Base-by-base conservation (phyloP, 306 rosid species). In the Trichosanthes truncata region DNA sequence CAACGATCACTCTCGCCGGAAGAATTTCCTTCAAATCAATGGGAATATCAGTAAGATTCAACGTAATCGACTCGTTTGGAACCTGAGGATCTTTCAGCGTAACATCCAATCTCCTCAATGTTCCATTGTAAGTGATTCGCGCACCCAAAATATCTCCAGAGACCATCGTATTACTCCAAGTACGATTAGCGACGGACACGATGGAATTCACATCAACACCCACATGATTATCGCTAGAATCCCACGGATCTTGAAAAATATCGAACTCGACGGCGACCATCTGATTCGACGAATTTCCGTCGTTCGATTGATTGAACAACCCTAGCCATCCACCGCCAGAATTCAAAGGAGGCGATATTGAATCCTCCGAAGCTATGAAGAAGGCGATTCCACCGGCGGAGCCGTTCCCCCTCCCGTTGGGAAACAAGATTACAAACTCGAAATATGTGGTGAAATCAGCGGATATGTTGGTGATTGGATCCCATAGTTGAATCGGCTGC, bases 261-360 rank as follows among this genome's bases (percentile, higher is more conserved):
- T 76, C 79, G 20, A 76, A 76, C 48, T 76, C 79, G 3, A 76
- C 67, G 11, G 79, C 79, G 4, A 76, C 79, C 0, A 76, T 55
- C 65, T 33, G 65, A 53, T 76, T 76, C 18, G 63, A 31, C 15
- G 51, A 0, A 21, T 31, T 18, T 0, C 49, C 49, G 12, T 55
- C 13, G 23, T 31, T 55, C 4, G 79, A 49, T 11, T 76, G 17
- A 53, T 55, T 76, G 49, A 76, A 76, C 21, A 76, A 33, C 25
- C 79, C 79, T 11, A 76, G 49, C 45, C 43, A 76, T 29, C 79
- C 79, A 3, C 79, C 65, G 31, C 65, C n/a, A 10, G 79, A 76
- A 53, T 76, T 76, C 49, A 31, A 31, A 29, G 79, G 79, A 52
- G 48, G 36, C 20, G 48, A 33, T 49, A 26, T 15, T 0, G 62